These are phyloP conservation scores for Cucurbita argyrosperma DNA, from an alignment of 306 rosid species.

Conservation along the genomic window DNA sequence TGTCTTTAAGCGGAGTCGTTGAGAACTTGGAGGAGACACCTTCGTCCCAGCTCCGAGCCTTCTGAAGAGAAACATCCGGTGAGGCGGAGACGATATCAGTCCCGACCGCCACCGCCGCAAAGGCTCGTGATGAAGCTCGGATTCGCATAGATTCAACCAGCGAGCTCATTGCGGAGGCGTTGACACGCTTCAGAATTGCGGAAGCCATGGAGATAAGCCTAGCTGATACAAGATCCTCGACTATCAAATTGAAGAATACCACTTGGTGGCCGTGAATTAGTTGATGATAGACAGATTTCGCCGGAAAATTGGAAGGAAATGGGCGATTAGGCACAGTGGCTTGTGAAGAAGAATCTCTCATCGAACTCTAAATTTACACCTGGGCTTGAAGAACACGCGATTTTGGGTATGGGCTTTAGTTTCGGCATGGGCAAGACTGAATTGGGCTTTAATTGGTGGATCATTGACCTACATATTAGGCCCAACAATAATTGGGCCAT, in stretches of 20 bases:
- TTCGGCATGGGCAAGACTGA: background rate
- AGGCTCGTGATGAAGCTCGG: constrained; percentile 28
- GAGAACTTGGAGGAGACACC: constrained; percentile 77
- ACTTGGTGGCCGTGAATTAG: background rate
- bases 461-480: background rate
- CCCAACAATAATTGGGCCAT: background rate
- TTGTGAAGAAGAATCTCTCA: background rate
- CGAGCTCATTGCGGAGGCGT: constrained; percentile 27
- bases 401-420: background rate
- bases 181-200: constrained; percentile 30
- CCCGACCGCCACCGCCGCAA: constrained; percentile 47
- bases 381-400: background rate
- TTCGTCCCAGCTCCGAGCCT: constrained; percentile 88
- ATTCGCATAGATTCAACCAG: constrained; percentile 15
- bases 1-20: constrained; percentile 63
- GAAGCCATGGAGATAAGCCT: constrained; percentile 41
- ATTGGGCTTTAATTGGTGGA: background rate
- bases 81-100: constrained; percentile 59
- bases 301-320: background rate
- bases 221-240: background rate
- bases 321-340: background rate
- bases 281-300: background rate
- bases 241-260: background rate
- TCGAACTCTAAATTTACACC: background rate
- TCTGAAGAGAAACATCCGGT: constrained; percentile 67